Conservation (phyloP, 768 basidiomycete genomes). For the Roridomyces roridus region DNA sequence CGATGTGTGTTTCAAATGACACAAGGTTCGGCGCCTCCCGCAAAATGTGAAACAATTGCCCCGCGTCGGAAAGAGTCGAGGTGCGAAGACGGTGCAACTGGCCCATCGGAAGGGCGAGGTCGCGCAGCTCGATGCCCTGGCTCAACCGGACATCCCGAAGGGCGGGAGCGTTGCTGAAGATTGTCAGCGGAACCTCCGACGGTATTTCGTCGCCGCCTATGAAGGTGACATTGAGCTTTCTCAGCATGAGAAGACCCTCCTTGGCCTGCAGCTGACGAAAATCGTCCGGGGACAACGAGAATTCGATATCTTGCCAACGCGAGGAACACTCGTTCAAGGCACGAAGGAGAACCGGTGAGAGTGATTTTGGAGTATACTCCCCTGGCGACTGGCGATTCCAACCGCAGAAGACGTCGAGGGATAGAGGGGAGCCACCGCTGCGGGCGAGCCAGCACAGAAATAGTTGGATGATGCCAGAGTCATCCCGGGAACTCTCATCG, state of each 20-base stretch:
- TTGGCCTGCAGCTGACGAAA: constrained; percentile 4
- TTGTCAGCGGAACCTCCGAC: too few species aligned
- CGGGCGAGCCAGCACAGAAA: constrained; percentile 11
- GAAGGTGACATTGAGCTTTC: constrained; percentile 4
- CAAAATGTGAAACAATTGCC: too few species aligned
- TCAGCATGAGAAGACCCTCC: not conserved
- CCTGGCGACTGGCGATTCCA: too few species aligned
- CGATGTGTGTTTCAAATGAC: too few species aligned
- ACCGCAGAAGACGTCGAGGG: not conserved
- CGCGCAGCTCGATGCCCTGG: not conserved
- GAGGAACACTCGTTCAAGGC: constrained; percentile 18
- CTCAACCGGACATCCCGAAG: too few species aligned
- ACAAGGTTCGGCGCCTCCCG: too few species aligned
- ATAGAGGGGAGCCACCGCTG: not conserved
- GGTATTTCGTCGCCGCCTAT: not conserved
- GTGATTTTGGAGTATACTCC: not conserved
- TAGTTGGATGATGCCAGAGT: constrained; percentile 1
- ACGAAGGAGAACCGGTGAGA: not conserved
- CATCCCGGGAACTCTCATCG: too few species aligned
- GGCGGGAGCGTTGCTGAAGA: too few species aligned
- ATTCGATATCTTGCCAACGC: constrained; percentile 1
- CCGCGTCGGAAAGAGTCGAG: too few species aligned
- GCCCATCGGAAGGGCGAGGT: too few species aligned
- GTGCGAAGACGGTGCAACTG: too few species aligned
- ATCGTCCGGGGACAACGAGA: constrained; percentile 1